These are phyloP conservation scores for Trypethelium eluteriae DNA, from an alignment of 495 filamentous ascomycete species.

Conservation along the genomic window DNA sequence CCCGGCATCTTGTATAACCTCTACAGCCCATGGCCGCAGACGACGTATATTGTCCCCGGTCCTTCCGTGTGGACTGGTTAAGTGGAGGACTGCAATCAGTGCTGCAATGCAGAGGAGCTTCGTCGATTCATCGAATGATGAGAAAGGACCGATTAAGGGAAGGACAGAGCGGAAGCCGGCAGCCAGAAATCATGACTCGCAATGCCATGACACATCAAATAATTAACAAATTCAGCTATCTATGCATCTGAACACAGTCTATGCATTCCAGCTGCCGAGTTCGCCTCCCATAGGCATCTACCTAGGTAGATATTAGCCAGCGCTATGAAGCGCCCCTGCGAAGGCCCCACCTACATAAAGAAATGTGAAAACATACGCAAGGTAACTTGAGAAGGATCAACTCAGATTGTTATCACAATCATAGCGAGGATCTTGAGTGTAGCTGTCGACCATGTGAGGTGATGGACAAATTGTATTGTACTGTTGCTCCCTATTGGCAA, in stretches of 20 bases:
- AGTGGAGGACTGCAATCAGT: not conserved
- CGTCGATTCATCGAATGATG: not conserved
- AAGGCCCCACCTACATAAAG: not conserved
- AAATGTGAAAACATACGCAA: not conserved
- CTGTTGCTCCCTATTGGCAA: too few species aligned
- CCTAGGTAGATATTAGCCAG: not conserved
- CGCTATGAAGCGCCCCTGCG: not conserved
- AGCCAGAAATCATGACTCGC: slow-evolving; percentile 2
- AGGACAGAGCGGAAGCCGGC: not conserved
- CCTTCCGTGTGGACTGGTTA: slow-evolving; percentile 18
- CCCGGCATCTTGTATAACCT: slow-evolving; percentile 18
- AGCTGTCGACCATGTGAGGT: too few species aligned
- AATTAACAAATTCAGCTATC: not conserved
- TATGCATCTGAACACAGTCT: not conserved
- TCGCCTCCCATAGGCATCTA: not conserved
- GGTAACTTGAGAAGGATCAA: not conserved
- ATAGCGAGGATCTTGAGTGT: too few species aligned
- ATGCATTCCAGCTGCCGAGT: not conserved
- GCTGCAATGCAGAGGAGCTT: not conserved
- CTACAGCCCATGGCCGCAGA: slow-evolving; percentile 19
- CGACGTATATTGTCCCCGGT: slow-evolving; percentile 20
- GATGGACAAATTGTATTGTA: too few species aligned
- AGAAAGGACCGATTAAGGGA: not conserved
- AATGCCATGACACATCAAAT: not conserved
- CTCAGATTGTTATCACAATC: too few species aligned